Evolutionary conservation across 352 stramenopile genomes (phyloP).

Genomic region (Phytophthora sp.): DNA sequence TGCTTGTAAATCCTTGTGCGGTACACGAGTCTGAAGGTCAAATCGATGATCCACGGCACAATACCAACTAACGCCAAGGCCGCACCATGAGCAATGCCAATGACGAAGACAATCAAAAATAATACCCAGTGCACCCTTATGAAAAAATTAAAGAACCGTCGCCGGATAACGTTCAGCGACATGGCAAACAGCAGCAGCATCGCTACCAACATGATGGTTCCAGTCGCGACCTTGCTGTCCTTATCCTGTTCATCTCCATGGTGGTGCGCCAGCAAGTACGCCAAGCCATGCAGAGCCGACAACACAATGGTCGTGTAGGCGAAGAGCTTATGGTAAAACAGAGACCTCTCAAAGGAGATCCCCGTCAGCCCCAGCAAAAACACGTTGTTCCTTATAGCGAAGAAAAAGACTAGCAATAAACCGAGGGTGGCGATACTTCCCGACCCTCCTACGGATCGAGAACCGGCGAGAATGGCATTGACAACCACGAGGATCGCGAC

Average conservation of each 20-base stretch:
- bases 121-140: slow-evolving; percentile 47
- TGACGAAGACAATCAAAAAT: slow-evolving; percentile 44
- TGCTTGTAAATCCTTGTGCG: slow-evolving; percentile 23
- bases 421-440: slow-evolving; percentile 30
- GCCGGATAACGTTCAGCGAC: slow-evolving; percentile 42
- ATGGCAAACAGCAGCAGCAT: slow-evolving; percentile 37
- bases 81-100: slow-evolving; percentile 41
- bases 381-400: slow-evolving; percentile 55
- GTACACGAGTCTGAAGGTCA: slow-evolving; percentile 38
- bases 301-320: slow-evolving; percentile 39
- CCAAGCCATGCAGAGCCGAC: slow-evolving; percentile 39
- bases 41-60: slow-evolving; percentile 38
- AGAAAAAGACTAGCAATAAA: slow-evolving; percentile 44
- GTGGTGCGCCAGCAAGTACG: slow-evolving; percentile 37
- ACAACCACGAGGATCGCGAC: slow-evolving; percentile 17
- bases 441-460: slow-evolving; percentile 7
- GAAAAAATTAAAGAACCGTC: slow-evolving; percentile 58
- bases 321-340: slow-evolving; percentile 63
- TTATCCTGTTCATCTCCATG: slow-evolving; percentile 21
- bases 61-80: slow-evolving; percentile 38
- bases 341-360: slow-evolving; percentile 49
- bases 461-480: slow-evolving; percentile 8
- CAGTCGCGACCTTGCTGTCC: slow-evolving; percentile 9
- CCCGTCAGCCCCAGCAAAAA: slow-evolving; percentile 47
- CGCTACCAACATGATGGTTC: slow-evolving; percentile 25